Conservation (phyloP, 306 rosid genomes). For the Lablab purpureus region DNA sequence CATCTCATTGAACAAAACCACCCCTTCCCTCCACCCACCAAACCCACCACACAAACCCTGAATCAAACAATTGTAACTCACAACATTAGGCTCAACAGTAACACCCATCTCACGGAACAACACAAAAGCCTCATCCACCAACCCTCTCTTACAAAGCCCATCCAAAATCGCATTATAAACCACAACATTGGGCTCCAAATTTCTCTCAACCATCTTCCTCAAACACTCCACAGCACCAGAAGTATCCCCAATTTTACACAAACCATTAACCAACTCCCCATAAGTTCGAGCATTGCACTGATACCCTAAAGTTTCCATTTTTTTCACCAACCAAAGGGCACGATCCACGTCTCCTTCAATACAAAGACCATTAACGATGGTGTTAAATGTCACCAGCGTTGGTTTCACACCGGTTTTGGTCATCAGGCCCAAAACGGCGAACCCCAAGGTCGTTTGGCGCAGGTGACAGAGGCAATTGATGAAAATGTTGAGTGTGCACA, state of each 20-base stretch:
- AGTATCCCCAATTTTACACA: slow-evolving; percentile 42
- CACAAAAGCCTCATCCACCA: slow-evolving; percentile 35
- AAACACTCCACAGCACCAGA: slow-evolving; percentile 34
- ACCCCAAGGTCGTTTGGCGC: neutral
- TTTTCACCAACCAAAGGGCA: neutral
- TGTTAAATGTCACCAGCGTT: neutral
- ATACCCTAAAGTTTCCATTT: slow-evolving; percentile 39
- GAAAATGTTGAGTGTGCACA: slow-evolving; percentile 41
- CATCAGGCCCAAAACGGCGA: slow-evolving; percentile 45
- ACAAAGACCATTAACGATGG: slow-evolving; percentile 49
- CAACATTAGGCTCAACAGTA: slow-evolving; percentile 17
- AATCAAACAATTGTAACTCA: slow-evolving; percentile 51
- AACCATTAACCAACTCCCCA: slow-evolving; percentile 41
- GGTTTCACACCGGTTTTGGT: slow-evolving; percentile 42
- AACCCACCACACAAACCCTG: slow-evolving; percentile 37
- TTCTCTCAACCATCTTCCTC: slow-evolving; percentile 40
- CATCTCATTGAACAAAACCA: slow-evolving; percentile 46
- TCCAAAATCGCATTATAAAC: slow-evolving; percentile 44
- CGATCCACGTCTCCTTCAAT: neutral
- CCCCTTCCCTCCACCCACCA: slow-evolving; percentile 43
- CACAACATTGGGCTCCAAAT: slow-evolving; percentile 17
- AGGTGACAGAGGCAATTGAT: slow-evolving; percentile 45
- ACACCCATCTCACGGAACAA: slow-evolving; percentile 48
- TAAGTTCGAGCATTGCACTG: slow-evolving; percentile 30
- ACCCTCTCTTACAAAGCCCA: slow-evolving; percentile 40